Conservation (phyloP, 2,329 filamentous ascomycete species). For the Neospermospora avenae region DNA sequence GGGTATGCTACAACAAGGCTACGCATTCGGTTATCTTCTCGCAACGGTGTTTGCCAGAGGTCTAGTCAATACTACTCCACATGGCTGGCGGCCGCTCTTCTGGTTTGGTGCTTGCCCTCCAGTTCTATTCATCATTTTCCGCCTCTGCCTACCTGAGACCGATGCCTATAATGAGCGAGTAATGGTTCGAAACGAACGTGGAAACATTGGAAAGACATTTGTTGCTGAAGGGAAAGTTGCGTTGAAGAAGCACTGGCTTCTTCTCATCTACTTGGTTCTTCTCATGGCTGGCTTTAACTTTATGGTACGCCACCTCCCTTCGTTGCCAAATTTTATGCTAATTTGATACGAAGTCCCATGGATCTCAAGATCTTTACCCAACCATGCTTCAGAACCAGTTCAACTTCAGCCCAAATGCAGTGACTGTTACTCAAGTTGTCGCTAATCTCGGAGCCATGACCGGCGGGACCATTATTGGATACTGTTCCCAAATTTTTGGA, state of each 20-base stretch:
- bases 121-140: conserved; percentile 74
- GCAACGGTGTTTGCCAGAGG: conserved; percentile 66
- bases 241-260: conserved; percentile 73
- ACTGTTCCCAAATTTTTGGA: conserved; percentile 64
- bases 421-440: conserved; percentile 65
- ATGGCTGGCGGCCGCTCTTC: conserved; percentile 80
- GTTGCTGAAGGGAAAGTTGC: conserved; percentile 75
- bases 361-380: conserved; percentile 50
- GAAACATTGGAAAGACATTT: conserved; percentile 66
- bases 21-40: conserved; percentile 75
- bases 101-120: conserved; percentile 87
- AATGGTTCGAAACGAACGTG: conserved; percentile 56
- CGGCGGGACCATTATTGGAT: conserved; percentile 64
- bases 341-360: conserved; percentile 22
- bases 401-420: conserved; percentile 39
- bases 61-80: conserved; percentile 70
- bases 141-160: conserved; percentile 77
- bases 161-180: conserved; percentile 67
- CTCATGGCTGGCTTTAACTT: conserved; percentile 93
- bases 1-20: conserved; percentile 79
- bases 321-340: conserved; percentile 28
- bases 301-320: conserved; percentile 69
- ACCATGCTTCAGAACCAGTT: conserved; percentile 54
- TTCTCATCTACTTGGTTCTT: conserved; percentile 77
- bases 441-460: conserved; percentile 67